Evolutionary conservation across 768 basidiomycete genomes (phyloP).

Genomic region (Leucocoprinus birnbaumii): DNA sequence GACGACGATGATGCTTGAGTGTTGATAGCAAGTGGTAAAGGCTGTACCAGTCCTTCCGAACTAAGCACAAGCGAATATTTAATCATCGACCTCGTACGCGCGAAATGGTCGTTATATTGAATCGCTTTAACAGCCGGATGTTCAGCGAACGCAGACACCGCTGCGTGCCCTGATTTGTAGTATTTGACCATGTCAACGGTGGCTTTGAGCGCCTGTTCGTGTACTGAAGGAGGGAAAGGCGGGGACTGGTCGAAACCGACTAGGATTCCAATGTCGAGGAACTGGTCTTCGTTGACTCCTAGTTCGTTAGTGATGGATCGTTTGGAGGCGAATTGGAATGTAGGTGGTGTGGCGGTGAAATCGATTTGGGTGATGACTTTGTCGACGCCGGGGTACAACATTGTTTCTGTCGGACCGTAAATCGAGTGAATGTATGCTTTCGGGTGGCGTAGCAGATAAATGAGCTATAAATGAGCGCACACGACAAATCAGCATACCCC

Average conservation of each 20-base stretch:
- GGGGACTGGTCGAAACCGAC: slow-evolving; percentile 83
- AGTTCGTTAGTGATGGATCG: slow-evolving; percentile 57
- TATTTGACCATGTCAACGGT: slow-evolving; percentile 92
- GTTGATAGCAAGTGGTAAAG: slow-evolving; percentile 71
- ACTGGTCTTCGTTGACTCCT: slow-evolving; percentile 78
- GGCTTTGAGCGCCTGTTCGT: slow-evolving; percentile 79
- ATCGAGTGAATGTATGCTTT: slow-evolving; percentile 95
- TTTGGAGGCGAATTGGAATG: slow-evolving; percentile 87
- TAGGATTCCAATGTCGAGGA: slow-evolving; percentile 90
- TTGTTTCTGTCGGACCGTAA: slow-evolving; percentile 85
- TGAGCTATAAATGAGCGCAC: slow-evolving; percentile 51
- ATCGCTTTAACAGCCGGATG: slow-evolving; percentile 80
- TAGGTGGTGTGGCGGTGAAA: slow-evolving; percentile 59
- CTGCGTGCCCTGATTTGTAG: slow-evolving; percentile 85
- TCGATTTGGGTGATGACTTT: slow-evolving; percentile 89
- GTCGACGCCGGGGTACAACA: slow-evolving; percentile 86
- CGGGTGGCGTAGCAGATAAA: slow-evolving; percentile 90
- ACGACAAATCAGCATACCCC: background rate
- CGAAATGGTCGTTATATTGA: slow-evolving; percentile 83
- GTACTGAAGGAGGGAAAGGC: slow-evolving; percentile 78
- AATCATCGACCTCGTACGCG: slow-evolving; percentile 87
- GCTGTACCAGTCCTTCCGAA: slow-evolving; percentile 79
- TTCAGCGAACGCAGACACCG: slow-evolving; percentile 73
- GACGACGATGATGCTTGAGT: slow-evolving; percentile 31
- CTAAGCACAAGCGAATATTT: slow-evolving; percentile 89